A percentile compares a stretch with the other conserved stretches of the same genome.
Evolutionary conservation across 2,329 filamentous ascomycete species (phyloP).

Genomic region (Colletotrichum sp.): DNA sequence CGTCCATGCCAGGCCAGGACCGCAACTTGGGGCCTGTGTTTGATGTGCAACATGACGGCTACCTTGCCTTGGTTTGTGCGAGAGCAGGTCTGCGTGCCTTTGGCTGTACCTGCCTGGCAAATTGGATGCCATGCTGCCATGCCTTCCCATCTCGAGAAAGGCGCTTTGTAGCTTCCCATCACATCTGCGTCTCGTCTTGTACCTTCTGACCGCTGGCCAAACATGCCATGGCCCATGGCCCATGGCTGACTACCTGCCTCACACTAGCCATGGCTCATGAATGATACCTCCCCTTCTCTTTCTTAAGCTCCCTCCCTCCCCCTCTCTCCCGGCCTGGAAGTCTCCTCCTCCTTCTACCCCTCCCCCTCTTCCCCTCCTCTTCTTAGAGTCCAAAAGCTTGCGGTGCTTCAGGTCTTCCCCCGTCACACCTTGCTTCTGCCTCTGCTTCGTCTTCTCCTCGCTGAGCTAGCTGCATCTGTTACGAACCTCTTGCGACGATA

Average conservation of each 20-base stretch:
- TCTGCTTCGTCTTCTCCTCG: background rate
- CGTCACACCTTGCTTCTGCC: background rate
- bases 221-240: conserved; percentile 9
- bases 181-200: background rate
- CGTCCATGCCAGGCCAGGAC: background rate
- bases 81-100: background rate
- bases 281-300: background rate
- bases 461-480: background rate
- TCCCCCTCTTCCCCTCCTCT: background rate
- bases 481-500: background rate
- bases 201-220: background rate
- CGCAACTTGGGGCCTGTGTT: background rate
- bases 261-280: background rate
- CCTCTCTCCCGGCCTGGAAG: background rate
- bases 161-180: background rate
- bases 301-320: conserved; percentile 9
- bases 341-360: background rate
- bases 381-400: background rate
- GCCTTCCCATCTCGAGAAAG: background rate
- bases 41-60: background rate
- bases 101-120: background rate
- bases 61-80: background rate
- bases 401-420: background rate
- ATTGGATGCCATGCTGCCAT: background rate
- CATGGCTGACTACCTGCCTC: background rate